Base-by-base conservation (phyloP, 805 yeast genomes). In the Wickerhamiella dianesei region DNA sequence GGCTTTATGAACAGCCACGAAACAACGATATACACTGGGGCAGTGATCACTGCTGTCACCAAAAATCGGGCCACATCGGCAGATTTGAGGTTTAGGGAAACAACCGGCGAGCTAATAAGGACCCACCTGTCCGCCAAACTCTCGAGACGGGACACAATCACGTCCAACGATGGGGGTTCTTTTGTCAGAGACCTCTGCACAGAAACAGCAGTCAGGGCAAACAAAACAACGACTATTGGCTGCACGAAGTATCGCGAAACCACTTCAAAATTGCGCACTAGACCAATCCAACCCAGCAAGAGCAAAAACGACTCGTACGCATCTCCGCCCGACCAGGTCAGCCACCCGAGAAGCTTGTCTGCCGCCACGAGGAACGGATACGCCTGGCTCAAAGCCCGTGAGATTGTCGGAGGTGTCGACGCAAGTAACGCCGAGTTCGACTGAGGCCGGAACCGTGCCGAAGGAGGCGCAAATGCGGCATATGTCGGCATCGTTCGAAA, bases 241-340 rank as follows among this genome's bases (percentile, higher is more conserved):
- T 81, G 70, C 6, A 82, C 62, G 43, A 88, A 58, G 66, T 88
- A 86, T n/a, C 76, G 75, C 35, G 85, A 73, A 45, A 87, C 63
- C n/a, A 69, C 64, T 57, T 87, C 94, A 60, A 83, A 84, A 64
- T 87, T 84, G n/a, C 82, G 64, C 18, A 85, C 82, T 3, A 73
- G 59, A 3, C 81, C 64, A 1, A 77, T 67, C 61, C 75, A 79
- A 12, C 68, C 55, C 2, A 76, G 66, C 20, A 82, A 72, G 41
- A 81, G 56, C 21, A 86, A 70, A 17, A 82, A 67, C 56, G 86
- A 77, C 47, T 80, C 65, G 85, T 89, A 86, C 32, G 74, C 70
- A 60, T 85, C 92, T 35, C 82, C 88, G 51, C 79, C 79, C 2
- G 96, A 83, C 98, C 98, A 89, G 0, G 97, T 88, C 35, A 84